Conservation (phyloP, 148 eudicot species). For the Rhododendron griersonianum region DNA sequence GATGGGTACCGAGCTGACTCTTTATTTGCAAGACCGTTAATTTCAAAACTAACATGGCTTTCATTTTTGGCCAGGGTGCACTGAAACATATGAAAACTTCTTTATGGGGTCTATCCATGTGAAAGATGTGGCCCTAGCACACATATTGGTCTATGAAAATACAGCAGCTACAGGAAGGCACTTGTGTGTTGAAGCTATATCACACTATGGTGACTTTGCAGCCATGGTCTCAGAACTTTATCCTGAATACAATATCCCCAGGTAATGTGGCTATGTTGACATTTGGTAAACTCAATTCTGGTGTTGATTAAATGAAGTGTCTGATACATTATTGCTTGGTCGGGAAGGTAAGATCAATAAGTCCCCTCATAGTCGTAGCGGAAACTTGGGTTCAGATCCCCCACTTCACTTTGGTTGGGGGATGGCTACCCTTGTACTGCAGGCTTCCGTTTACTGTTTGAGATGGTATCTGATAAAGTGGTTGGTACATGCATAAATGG, state of each 20-base stretch:
- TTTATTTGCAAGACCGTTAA: background rate
- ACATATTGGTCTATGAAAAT: conserved; percentile 86
- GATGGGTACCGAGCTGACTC: background rate
- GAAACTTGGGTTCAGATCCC: background rate
- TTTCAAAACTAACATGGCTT: background rate
- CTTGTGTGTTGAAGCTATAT: conserved; percentile 81
- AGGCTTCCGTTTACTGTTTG: background rate
- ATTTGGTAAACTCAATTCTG: background rate
- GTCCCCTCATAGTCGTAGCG: background rate
- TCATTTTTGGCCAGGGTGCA: conserved; percentile 48
- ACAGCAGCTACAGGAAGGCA: conserved; percentile 81
- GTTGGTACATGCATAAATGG: background rate
- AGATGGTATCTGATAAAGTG: background rate
- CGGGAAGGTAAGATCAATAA: background rate
- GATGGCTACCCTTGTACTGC: background rate
- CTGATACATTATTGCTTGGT: background rate
- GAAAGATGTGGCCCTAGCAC: conserved; percentile 95
- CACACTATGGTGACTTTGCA: conserved; percentile 86
- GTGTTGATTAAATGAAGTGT: background rate
- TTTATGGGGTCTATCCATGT: conserved; percentile 90
- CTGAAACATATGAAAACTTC: conserved; percentile 58
- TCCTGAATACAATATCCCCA: conserved; percentile 83
- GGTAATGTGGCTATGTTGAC: conserved; percentile 31
- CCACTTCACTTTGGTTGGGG: background rate
- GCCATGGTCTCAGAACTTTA: conserved; percentile 75